Evolutionary conservation across 805 yeast species (phyloP), one percentile per base, ranked within the genome.

Genomic region (Kregervanrija fluxuum): DNA sequence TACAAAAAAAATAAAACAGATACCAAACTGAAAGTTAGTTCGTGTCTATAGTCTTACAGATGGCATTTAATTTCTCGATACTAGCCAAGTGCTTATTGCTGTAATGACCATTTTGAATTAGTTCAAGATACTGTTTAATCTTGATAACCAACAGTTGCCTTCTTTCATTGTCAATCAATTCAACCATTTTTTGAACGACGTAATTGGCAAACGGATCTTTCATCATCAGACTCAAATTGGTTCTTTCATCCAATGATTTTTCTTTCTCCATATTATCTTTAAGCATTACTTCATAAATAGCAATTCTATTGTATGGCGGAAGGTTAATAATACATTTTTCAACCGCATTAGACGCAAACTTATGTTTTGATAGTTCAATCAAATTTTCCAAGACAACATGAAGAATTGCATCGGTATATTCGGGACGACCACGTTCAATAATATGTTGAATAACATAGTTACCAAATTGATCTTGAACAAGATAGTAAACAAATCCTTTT

Each of bases 181-280:
- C 95, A 36, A 93, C 90, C 55, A 93, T 74, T 62, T 91, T 90
- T 64, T 93, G 99, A 41, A 93, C 88, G 39, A 93, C 99, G 60
- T 93, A 93, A 64, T 93, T 93, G 17, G 98, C 99, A 67, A 84
- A 93, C 62, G 93, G 98, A 63, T 93, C 99, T 61, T 87, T 87
- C 88, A 93, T 89, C 98, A 93, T 90, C 47, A 83, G 70, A 17
- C 90, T 85, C 53, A 93, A 71, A 8, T 95, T 80, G 1, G 85
- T 74, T 43, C 75, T 75, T 51, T 82, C 90, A 43, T 71, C 77
- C 34, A 82, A 77, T 31, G 57, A 56, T 14, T 71, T 69, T 28
- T 62, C 65, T 28, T 61, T 65, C 33, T 56, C 56, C 40, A 64
- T 64, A 50, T 78, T 76, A 46, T 69, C 79, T 30, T 75, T 67